Evolutionary conservation across 164 flowering plant genomes (phyloP), one percentile per base, ranked within the genome.

Genomic region (Magnolia officinalis): DNA sequence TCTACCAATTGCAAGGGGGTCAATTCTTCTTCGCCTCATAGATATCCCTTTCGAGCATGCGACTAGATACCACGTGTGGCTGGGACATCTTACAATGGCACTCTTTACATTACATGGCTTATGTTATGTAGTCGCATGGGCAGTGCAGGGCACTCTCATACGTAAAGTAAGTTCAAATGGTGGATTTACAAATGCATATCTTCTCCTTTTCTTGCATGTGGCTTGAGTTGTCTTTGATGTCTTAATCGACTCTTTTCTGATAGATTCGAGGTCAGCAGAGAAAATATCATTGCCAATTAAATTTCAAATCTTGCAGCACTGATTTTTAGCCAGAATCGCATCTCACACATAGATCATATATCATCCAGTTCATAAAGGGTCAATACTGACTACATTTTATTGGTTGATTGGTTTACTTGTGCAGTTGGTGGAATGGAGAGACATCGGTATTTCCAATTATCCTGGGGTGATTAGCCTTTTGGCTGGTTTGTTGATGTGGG

Each of bases 41-140:
- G 96, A 93, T 80, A 90, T 95, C 79, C 99, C 98, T 29, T 95
- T 95, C 73, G 99, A 95, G 84, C 98, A 93, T 83, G 96, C 99
- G 14, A 88, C 98, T 11, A 88, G 85, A 83, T 95, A 95, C 72
- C 99, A 95, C 74, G 91, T 95, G 4, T 95, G 99, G 99, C 81
- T 95, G 79, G 98, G 99, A 70, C 94, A 93, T 86, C 90, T 95
- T 37, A 93, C 98, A 5, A 95, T 93, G 98, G 6, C 84, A 8
- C 26, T 92, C 21, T 91, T 93, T 71, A 90, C 95, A 58, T 84
- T 89, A 73, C 99, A 95, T 80, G 97, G 96, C 67, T 45, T 92
- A 21, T 86, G 78, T 69, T 95, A 88, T 74, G 78, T 88, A 8
- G 75, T 87, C 52, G 88, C 80, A 66, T 93, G 98, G 98, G 70